Evolutionary conservation across 768 basidiomycete species (phyloP).

Genomic region (Phlebiopsis gigantea): DNA sequence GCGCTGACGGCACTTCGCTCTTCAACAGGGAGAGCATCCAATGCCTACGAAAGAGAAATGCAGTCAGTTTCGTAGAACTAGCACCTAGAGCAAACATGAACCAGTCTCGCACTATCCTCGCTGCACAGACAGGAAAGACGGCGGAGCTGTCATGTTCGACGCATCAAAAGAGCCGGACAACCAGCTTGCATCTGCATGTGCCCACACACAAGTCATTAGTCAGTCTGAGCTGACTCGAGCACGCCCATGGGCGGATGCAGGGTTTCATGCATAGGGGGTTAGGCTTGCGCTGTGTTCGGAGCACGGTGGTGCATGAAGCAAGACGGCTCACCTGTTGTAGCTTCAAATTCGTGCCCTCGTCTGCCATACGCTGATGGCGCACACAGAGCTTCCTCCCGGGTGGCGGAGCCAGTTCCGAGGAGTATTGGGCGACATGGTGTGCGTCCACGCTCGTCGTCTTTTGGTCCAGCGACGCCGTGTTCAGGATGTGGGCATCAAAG

Average conservation of each 20-base stretch:
- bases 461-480: background rate
- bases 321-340: slow-evolving; percentile 70
- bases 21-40: slow-evolving; percentile 80
- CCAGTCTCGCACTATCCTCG: background rate
- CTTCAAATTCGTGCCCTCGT: slow-evolving; percentile 88
- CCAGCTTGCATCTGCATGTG: background rate
- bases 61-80: background rate
- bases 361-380: slow-evolving; percentile 93
- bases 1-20: slow-evolving; percentile 87
- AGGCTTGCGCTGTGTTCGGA: too few relatives aligned
- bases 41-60: slow-evolving; percentile 51
- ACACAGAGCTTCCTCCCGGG: slow-evolving; percentile 79
- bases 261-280: too few relatives aligned
- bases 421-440: background rate
- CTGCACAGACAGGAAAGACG: background rate
- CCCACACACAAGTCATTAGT: background rate
- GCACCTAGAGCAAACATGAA: background rate
- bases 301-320: background rate
- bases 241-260: background rate
- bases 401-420: slow-evolving; percentile 21
- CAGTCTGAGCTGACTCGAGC: background rate
- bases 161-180: background rate
- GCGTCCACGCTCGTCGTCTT: background rate
- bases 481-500: slow-evolving; percentile 21
- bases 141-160: slow-evolving; percentile 47